phyloP scores from a whole-genome alignment of 2,329 filamentous ascomycete genomes.

The Coniella lustricola region DNA sequence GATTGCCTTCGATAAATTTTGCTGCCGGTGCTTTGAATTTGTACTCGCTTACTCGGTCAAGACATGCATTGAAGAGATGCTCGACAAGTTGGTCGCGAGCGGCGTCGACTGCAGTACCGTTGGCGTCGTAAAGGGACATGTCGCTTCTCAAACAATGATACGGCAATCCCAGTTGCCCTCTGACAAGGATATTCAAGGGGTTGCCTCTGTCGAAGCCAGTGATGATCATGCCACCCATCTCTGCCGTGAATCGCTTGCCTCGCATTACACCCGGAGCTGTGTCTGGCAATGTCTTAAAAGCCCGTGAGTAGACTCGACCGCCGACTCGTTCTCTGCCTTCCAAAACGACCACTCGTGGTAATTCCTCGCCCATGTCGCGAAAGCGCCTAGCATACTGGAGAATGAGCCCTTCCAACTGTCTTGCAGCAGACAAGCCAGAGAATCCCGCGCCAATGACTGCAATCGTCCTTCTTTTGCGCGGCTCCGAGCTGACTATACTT shows the following conservation, averaged over 20 bases:
- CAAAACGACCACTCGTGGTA: constrained; percentile 70
- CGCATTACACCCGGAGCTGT: constrained; percentile 29
- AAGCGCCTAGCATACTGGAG: constrained; percentile 68
- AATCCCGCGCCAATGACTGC: constrained; percentile 84
- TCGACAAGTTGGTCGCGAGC: constrained; percentile 77
- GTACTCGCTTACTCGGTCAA: constrained; percentile 86
- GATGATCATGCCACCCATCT: constrained; percentile 97
- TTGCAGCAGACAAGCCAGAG: constrained; percentile 83
- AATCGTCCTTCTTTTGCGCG: constrained; percentile 65
- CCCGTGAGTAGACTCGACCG: constrained; percentile 83
- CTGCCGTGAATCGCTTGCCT: constrained; percentile 67
- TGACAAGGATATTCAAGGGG: constrained; percentile 82
- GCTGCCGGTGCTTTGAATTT: constrained; percentile 68
- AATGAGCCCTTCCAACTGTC: constrained; percentile 83
- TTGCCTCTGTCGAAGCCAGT: constrained; percentile 96
- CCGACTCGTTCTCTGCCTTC: constrained; percentile 85
- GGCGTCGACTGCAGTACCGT: constrained; percentile 70
- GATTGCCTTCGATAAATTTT: constrained; percentile 74
- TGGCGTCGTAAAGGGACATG: constrained; percentile 83
- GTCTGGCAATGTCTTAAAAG: constrained; percentile 50
- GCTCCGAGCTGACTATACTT: constrained; percentile 27
- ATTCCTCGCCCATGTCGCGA: constrained; percentile 55
- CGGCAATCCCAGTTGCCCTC: constrained; percentile 79
- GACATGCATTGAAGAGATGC: constrained; percentile 87
- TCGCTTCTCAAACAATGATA: constrained; percentile 76